Evolutionary conservation across 2,329 filamentous ascomycete species (phyloP), one percentile per base, ranked within the genome.

Genomic region (Amesomyces nigricolor): DNA sequence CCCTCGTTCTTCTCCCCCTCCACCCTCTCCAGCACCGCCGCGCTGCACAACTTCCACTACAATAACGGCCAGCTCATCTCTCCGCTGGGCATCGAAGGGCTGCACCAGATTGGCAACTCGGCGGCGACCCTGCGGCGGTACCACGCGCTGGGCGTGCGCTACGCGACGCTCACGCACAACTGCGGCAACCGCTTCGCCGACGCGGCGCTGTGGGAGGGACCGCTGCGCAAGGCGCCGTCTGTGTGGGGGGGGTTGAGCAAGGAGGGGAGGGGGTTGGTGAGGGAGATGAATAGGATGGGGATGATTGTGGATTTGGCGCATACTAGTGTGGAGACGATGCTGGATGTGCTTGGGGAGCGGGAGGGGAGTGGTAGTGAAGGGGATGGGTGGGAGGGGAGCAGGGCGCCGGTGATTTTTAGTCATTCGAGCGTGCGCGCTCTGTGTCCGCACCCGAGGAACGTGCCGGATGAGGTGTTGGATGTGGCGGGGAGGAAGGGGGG

Each of bases 231-330:
- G 70, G 76, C 81, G 57, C 70, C 79, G 1, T 81, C 87, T 0
- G 73, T 79, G 54, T 88, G 85, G 81, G 74, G 79, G 51, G 92
- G 92, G 2, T 77, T 97, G 1, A 92, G 87, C 57, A 74, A 78
- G 0, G 78, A 78, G 1, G 92, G 92, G 4, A 79, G 81, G 50
- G 68, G 77, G 11, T 72, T 96, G 0, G 76, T 97, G 44, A 76
- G 77, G 37, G 92, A 97, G 74, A 96, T 97, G 91, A 97, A 96
- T 69, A 82, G 92, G 3, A 75, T 96, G 2, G 92, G 92, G 26
- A 91, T 96, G 85, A 83, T 96, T n/a, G 88, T 97, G 40, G 92
- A 96, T 67, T 77, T 96, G 37, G 80, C 88, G 6, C 92, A 96
- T 69, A 76, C 76, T 4, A 82, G 87, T 63, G 80, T 82, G 54